These are phyloP conservation scores for Sergeia podlipaevii DNA, from an alignment of 208 protist genomes.

Conservation along the genomic window DNA sequence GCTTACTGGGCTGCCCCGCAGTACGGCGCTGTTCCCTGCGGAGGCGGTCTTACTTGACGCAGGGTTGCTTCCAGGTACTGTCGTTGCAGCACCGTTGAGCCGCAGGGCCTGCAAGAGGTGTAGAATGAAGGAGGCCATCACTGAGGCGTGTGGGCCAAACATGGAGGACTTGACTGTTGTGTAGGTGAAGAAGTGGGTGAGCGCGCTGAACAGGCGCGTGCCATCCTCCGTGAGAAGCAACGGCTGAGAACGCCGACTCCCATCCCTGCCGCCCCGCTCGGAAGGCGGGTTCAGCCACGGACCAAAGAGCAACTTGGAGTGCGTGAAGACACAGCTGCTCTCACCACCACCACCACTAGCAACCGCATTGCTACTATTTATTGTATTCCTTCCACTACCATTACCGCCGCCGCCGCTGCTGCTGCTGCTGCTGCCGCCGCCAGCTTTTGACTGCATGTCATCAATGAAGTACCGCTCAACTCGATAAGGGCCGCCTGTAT, in stretches of 20 bases:
- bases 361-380: too few species aligned
- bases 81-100: not conserved
- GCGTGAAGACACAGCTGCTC: conserved; percentile 12
- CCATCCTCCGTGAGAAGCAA: conserved; percentile 25
- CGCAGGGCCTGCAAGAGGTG: conserved; percentile 46
- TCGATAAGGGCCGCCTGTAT: conserved; percentile 17
- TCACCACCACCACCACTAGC: too few species aligned
- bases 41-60: conserved; percentile 7
- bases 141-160: conserved; percentile 14
- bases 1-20: conserved; percentile 21
- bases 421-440: not conserved
- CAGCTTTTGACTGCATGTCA: conserved; percentile 22
- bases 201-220: conserved; percentile 11
- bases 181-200: conserved; percentile 24
- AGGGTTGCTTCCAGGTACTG: not conserved
- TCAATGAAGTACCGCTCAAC: conserved; percentile 76
- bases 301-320: conserved; percentile 23
- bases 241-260: conserved; percentile 3
- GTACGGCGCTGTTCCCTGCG: not conserved
- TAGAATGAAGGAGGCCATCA: conserved; percentile 39
- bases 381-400: not conserved
- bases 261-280: conserved; percentile 2
- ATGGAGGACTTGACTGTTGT: conserved; percentile 5
- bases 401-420: too few species aligned
- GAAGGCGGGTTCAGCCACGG: not conserved